Base-by-base conservation (phyloP, 1,284 basidiomycete species). In the Mrakiaceae sp. region DNA sequence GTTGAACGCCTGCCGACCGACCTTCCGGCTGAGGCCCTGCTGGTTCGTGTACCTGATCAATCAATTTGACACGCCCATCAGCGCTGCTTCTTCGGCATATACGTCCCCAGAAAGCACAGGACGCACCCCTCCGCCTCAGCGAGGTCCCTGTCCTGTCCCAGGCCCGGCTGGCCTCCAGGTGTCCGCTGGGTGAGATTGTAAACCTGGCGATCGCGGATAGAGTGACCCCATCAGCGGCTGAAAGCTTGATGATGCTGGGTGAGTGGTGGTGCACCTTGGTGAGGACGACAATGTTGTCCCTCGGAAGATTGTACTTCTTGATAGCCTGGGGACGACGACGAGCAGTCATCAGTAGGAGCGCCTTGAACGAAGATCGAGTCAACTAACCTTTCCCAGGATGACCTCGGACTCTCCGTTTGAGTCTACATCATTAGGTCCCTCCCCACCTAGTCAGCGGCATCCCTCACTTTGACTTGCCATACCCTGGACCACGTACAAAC, bases 241-340 rank as follows among this genome's bases (percentile, higher is more conserved):
- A 27, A 1, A 27, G 27, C 27, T 27, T 27, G 27, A 27, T 1
- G 27, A 27, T 27, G 27, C 27, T 27, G 27, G 27, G 27, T 27
- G 27, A 27, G 27, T 27, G 27, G 27, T 27, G 27, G 27, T 2
- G 67, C 52, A 83, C 84, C 77, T 90, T 90, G 48, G 87, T 88
- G 78, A 90, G 79, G 46, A 90, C 81, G 12, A 90, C 87, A 40
- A 90, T 83, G 69, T 86, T 84, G 39, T 85, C 84, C 8, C 89
- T 82, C 14, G 86, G 86, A 14, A 91, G 79, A 43, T 84, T 75
- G 67, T 83, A 79, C 68, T 85, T 71, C 70, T 86, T 87, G 75
- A 93, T 86, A 1, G 87, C 89, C 69, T 86, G 52, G 44, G 4
- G 14, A 7, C 14, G 14, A 5, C 2, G 51, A 42, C n/a, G n/a